Conservation (phyloP, 768 basidiomycete genomes). For the Termitomyces eurrhizus region DNA sequence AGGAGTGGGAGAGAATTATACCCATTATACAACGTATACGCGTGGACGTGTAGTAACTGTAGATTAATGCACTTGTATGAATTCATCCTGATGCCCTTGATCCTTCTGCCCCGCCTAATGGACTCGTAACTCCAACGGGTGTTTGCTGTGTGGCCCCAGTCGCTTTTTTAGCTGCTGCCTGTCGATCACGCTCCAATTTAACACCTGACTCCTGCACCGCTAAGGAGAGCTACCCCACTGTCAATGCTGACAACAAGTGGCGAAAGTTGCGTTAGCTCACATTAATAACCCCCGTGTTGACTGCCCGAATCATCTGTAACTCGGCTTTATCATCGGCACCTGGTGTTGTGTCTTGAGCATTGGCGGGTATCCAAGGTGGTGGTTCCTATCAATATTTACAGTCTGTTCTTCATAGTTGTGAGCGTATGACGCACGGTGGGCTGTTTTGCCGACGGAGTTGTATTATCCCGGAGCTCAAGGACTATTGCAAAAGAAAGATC, state of each 20-base stretch:
- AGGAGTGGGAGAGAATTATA: conserved; percentile 96
- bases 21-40: conserved; percentile 91
- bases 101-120: background rate
- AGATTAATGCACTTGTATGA: conserved; percentile 5
- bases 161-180: conserved; percentile 16
- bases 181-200: conserved; percentile 47
- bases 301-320: conserved; percentile 71
- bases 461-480: conserved; percentile 73
- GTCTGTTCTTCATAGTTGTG: background rate
- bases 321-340: conserved; percentile 64
- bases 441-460: conserved; percentile 46
- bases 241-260: background rate
- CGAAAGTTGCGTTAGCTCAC: conserved; percentile 31
- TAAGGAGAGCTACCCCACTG: conserved; percentile 53
- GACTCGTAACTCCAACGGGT: background rate
- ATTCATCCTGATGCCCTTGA: conserved; percentile 1
- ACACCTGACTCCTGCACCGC: conserved; percentile 78
- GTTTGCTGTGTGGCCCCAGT: background rate
- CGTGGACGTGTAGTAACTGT: conserved; percentile 68
- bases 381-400: conserved; percentile 43
- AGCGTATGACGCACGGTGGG: conserved; percentile 33
- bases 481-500: conserved; percentile 79
- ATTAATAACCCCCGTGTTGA: conserved; percentile 82
- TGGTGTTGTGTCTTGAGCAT: conserved; percentile 62
- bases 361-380: conserved; percentile 79